Percentiles rank a stretch among this genome's conserved stretches.
phyloP scores from a whole-genome alignment of 1,284 basidiomycete genomes.

The Grifola frondosa region DNA sequence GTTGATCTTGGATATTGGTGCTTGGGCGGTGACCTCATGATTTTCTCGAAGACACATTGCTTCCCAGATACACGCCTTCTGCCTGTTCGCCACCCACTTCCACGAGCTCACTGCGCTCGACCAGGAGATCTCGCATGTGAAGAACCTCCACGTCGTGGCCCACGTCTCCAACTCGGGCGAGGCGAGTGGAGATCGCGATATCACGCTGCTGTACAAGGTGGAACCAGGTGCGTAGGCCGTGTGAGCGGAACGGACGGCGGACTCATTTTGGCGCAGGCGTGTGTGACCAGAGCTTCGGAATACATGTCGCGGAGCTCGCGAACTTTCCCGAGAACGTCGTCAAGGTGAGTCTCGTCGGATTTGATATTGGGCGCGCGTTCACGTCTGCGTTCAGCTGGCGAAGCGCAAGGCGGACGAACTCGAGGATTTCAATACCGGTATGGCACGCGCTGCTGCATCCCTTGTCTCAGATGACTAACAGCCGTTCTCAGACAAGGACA shows the following conservation, averaged over 20 bases:
- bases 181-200: slow-evolving; percentile 74
- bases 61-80: slow-evolving; percentile 88
- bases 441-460: too few species aligned
- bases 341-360: slow-evolving; percentile 49
- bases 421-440: slow-evolving; percentile 79
- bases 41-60: slow-evolving; percentile 78
- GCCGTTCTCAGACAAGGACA: slow-evolving; percentile 30
- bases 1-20: slow-evolving; percentile 21
- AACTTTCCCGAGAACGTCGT: slow-evolving; percentile 96
- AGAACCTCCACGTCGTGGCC: slow-evolving; percentile 95
- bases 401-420: slow-evolving; percentile 95
- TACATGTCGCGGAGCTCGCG: slow-evolving; percentile 95
- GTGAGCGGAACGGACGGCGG: background rate
- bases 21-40: background rate
- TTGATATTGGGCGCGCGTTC: background rate
- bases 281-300: slow-evolving; percentile 97
- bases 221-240: slow-evolving; percentile 68
- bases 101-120: slow-evolving; percentile 95
- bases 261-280: slow-evolving; percentile 46
- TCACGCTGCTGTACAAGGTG: slow-evolving; percentile 94
- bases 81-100: slow-evolving; percentile 97
- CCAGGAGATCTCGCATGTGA: slow-evolving; percentile 83
- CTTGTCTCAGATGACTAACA: background rate
- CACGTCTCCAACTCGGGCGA: slow-evolving; percentile 72
- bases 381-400: slow-evolving; percentile 62